A percentile compares a stretch with the other conserved stretches of the same genome.
Evolutionary conservation across 257 asterid species (phyloP).

Genomic region (Penstemon newberryi): DNA sequence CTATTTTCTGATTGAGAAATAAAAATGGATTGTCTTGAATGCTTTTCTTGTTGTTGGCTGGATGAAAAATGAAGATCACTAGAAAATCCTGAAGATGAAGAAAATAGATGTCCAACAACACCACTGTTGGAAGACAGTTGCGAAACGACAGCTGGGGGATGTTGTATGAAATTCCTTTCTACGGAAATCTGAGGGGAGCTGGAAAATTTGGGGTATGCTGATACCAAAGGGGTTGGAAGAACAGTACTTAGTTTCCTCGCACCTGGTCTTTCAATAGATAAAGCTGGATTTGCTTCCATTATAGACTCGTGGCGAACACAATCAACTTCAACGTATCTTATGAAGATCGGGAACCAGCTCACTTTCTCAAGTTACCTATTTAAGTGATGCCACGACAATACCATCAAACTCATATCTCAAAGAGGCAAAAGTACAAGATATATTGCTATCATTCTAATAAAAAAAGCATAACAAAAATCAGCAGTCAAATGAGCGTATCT

Average conservation of each 20-base stretch:
- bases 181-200: constrained; percentile 35
- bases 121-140: constrained; percentile 52
- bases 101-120: constrained; percentile 58
- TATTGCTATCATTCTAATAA: neutral
- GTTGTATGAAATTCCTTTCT: constrained; percentile 42
- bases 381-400: constrained; percentile 18
- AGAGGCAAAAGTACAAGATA: neutral
- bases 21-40: constrained; percentile 48
- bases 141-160: constrained; percentile 38
- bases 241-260: constrained; percentile 51
- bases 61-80: constrained; percentile 62
- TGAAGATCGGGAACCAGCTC: neutral
- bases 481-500: neutral
- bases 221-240: constrained; percentile 51
- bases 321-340: constrained; percentile 9
- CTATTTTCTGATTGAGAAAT: constrained; percentile 53
- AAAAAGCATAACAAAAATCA: constrained; percentile 10
- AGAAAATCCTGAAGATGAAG: constrained; percentile 62
- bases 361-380: constrained; percentile 6
- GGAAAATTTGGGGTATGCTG: constrained; percentile 39
- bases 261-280: constrained; percentile 56
- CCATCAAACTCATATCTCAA: constrained; percentile 12
- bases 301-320: constrained; percentile 12
- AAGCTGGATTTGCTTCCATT: constrained; percentile 57
- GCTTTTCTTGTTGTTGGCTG: constrained; percentile 44